Base-by-base conservation (phyloP, 2,329 filamentous ascomycete genomes). In the Apiospora sp. region DNA sequence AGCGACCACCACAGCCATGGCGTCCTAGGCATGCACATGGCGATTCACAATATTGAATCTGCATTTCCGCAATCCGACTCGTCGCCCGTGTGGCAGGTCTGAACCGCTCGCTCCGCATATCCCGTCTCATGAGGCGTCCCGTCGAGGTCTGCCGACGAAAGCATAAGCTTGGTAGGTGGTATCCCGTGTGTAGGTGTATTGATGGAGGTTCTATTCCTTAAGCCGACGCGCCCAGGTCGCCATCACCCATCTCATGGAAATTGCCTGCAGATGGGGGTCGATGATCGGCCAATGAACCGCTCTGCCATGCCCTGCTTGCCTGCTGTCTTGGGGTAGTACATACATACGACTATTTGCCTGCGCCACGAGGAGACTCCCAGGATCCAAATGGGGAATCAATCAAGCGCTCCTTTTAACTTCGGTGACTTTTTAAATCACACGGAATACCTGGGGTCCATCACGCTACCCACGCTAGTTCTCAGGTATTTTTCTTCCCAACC, bases 211-310 rank as follows among this genome's bases (percentile, higher is more conserved):
- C 16, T 64, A 64, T 64, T 64, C 10, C 22, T 64, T 64, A 64
- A 37, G 58, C 58, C 58, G 34, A 34, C 54, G 54, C 54, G 54
- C 54, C 30, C 7, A 61, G 54, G 58, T 64, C 34, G 13, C 58
- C 58, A 64, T 64, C 58, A 37, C 54, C 54, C 54, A 61, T 61
- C 54, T 61, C 54, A 61, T 61, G 54, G 54, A 61, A 61, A 61
- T 61, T 61, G 27, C 54, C 54, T 37, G 54, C 54, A 61, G 54
- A 61, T 61, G 54, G 54, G 51, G 54, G 54, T 61, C 19, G 54
- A 61, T 61, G 30, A 49, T 22, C 30, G 54, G 27, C 54, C 54
- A 61, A 61, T 61, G 12, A 37, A 30, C 30, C 30, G 54, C 54
- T 30, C 54, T 61, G 54, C 30, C 6, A 34, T 61, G 30, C 30